A percentile compares a stretch with the other conserved stretches of the same genome.
Evolutionary conservation across 2,329 filamentous ascomycete genomes (phyloP).

Genomic region (Apiospora koreana): DNA sequence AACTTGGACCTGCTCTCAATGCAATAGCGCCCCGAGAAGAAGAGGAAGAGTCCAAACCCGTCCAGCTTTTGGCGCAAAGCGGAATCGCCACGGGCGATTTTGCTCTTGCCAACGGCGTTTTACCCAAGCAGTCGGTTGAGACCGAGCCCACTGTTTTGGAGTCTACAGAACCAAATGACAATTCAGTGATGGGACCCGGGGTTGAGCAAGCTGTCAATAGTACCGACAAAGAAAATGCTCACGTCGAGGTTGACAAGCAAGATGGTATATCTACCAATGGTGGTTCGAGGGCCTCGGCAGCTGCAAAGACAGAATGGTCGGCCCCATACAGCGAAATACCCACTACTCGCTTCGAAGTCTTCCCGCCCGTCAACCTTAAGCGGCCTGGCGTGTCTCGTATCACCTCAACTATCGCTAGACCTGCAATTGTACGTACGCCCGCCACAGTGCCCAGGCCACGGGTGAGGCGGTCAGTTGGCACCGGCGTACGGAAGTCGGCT

Average conservation of each 20-base stretch:
- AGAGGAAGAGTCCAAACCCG: slow-evolving; percentile 50
- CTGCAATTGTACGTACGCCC: slow-evolving; percentile 26
- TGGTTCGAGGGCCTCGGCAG: background rate
- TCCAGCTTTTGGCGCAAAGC: slow-evolving; percentile 31
- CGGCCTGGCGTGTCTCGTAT: slow-evolving; percentile 46
- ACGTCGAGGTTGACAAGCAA: slow-evolving; percentile 20
- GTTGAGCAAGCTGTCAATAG: slow-evolving; percentile 28
- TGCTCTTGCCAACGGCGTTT: slow-evolving; percentile 21
- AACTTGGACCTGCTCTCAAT: slow-evolving; percentile 77
- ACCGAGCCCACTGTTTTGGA: slow-evolving; percentile 34
- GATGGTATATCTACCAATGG: slow-evolving; percentile 20
- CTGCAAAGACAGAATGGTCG: slow-evolving; percentile 38
- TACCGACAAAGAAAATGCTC: slow-evolving; percentile 20
- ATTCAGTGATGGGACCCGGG: slow-evolving; percentile 20
- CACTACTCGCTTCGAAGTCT: slow-evolving; percentile 74
- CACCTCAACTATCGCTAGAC: slow-evolving; percentile 37
- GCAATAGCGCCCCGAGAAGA: slow-evolving; percentile 87
- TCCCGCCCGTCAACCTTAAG: slow-evolving; percentile 62
- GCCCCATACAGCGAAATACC: slow-evolving; percentile 61
- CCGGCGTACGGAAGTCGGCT: slow-evolving; percentile 33
- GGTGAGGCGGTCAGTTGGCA: slow-evolving; percentile 38
- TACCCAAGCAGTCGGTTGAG: slow-evolving; percentile 33
- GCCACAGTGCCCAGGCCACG: slow-evolving; percentile 36
- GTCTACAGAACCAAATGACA: slow-evolving; percentile 41
- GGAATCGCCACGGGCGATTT: slow-evolving; percentile 34